Base-by-base conservation (phyloP, 2,329 filamentous ascomycete species). In the Phaeoacremonium minimum region DNA sequence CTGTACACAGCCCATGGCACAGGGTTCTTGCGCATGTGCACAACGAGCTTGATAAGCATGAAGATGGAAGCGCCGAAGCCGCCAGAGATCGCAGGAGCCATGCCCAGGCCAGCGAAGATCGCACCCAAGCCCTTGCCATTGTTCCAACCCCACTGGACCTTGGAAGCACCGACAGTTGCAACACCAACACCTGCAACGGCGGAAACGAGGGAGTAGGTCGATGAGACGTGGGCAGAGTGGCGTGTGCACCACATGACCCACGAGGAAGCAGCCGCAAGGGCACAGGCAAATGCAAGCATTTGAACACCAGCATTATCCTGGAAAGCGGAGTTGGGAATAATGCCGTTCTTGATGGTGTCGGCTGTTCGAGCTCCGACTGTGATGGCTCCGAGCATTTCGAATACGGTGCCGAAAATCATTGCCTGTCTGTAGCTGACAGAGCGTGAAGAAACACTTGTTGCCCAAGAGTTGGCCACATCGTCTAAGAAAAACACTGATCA, bases 381-480 rank as follows among this genome's bases (percentile, higher is more conserved):
- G 48, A 85, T 67, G 45, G 82, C 82, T 32, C 82, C 83, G 32
- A 77, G 58, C 59, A 85, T 68, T 58, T 87, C 83, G 59, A 85
- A 85, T 44, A 85, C 59, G 32, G 75, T 73, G 32, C 79, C 76
- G 32, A 84, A 64, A 20, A 82, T 49, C 78, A 83, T 83, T 45
- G 80, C 83, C 61, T 83, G 78, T 48, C 76, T 62, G 64, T 87
- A 85, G 3, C 80, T 69, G 52, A 87, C 71, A 46, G 85, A 89
- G 36, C 85, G 68, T n/a, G 85, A 89, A 15, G 85, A 89, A 41
- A 90, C 85, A 51, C 77, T 83, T 49, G 86, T 90, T 7, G 85
- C 85, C 82, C 84, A 90, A 34, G 85, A 69, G 64, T 91, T 91
- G 54, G 86, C 85, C 39, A 91, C 85, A 83, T 90, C 86, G 61